phyloP scores from a whole-genome alignment of 2,329 filamentous ascomycete genomes.

The Cryphonectria japonica region DNA sequence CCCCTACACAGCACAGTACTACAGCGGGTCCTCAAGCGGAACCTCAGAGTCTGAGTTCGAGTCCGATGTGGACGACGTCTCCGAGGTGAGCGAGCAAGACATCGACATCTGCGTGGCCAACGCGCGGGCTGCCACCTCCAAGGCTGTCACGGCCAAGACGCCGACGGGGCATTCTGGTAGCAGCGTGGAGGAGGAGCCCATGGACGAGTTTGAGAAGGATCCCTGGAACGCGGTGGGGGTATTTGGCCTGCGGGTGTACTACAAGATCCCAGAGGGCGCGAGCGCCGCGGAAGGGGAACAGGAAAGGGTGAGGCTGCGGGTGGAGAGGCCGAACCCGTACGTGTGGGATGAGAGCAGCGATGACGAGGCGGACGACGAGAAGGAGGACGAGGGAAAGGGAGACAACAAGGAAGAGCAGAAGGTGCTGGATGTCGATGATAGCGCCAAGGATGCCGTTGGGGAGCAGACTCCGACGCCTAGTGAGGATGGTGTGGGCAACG shows the following conservation, averaged over 20 bases:
- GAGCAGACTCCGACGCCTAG: constrained; percentile 14
- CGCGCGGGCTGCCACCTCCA: constrained; percentile 5
- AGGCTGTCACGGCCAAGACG: constrained; percentile 11
- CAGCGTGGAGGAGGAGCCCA: constrained; percentile 41
- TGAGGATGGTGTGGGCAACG: constrained; percentile 15
- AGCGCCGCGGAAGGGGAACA: constrained; percentile 18
- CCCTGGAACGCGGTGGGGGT: constrained; percentile 67
- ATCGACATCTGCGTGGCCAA: constrained; percentile 34
- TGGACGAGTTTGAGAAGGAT: constrained; percentile 54
- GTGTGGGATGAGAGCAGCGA: constrained; percentile 28
- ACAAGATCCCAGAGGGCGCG: constrained; percentile 41
- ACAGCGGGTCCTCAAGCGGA: neutral
- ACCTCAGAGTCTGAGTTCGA: constrained; percentile 25
- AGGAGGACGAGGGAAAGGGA: constrained; percentile 23
- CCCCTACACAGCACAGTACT: neutral
- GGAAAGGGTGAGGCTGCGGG: constrained; percentile 35
- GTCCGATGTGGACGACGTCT: constrained; percentile 33
- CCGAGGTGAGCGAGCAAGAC: constrained; percentile 37
- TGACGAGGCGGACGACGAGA: constrained; percentile 35
- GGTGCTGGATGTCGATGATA: constrained; percentile 40
- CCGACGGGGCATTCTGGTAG: constrained; percentile 20
- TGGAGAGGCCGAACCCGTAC: constrained; percentile 35
- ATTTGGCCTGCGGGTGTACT: constrained; percentile 63
- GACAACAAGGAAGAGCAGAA: constrained; percentile 28
- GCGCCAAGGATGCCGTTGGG: constrained; percentile 36